Evolutionary conservation across 805 yeast genomes (phyloP).

Genomic region (Wickerhamiella lipophila): DNA sequence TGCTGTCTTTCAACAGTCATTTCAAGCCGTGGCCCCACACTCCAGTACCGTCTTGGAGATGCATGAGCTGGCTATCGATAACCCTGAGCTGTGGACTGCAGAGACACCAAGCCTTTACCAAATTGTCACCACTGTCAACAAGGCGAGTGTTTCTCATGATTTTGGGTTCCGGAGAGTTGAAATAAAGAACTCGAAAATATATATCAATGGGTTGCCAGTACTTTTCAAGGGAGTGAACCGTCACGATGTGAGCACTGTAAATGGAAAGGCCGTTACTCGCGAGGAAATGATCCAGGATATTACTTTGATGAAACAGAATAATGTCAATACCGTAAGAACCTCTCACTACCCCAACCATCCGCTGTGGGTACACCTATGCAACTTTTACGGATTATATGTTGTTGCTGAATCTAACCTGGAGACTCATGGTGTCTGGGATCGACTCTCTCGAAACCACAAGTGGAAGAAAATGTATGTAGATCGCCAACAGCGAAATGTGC

Average conservation of each 20-base stretch:
- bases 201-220: slow-evolving; percentile 27
- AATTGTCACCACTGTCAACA: slow-evolving; percentile 19
- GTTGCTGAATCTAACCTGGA: slow-evolving; percentile 32
- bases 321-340: slow-evolving; percentile 30
- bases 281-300: slow-evolving; percentile 29
- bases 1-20: not conserved
- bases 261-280: slow-evolving; percentile 30
- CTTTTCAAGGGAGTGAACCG: slow-evolving; percentile 29
- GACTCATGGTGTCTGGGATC: slow-evolving; percentile 28
- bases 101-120: slow-evolving; percentile 27
- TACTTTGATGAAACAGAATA: slow-evolving; percentile 28
- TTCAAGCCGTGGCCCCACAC: not conserved
- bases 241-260: slow-evolving; percentile 29
- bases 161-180: slow-evolving; percentile 27
- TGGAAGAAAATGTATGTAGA: slow-evolving; percentile 31
- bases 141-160: not conserved
- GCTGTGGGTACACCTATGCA: slow-evolving; percentile 26
- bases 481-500: slow-evolving; percentile 26
- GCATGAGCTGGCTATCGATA: slow-evolving; percentile 11
- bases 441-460: slow-evolving; percentile 24
- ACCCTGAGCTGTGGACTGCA: slow-evolving; percentile 29
- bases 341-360: slow-evolving; percentile 33
- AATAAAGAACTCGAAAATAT: slow-evolving; percentile 23
- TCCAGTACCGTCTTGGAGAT: not conserved
- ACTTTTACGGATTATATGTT: slow-evolving; percentile 29